Evolutionary conservation across 192 early-diverging fungal species (phyloP).

Genomic region (Gamsiella multidivaricata): DNA sequence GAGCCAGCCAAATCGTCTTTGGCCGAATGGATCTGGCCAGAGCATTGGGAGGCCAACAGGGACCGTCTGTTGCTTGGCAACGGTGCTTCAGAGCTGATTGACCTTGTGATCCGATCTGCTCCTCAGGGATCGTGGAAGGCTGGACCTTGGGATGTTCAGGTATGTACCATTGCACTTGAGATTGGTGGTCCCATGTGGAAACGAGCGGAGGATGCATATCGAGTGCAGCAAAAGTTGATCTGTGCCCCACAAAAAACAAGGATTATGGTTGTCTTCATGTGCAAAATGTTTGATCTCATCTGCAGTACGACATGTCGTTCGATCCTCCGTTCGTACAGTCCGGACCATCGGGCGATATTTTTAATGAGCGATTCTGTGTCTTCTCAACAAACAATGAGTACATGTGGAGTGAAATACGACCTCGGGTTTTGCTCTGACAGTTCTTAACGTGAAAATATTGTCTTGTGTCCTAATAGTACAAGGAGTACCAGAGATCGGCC

Average conservation of each 20-base stretch:
- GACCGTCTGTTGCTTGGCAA: constrained; percentile 85
- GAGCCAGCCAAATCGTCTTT: constrained; percentile 89
- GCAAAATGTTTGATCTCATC: not conserved
- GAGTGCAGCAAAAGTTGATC: not conserved
- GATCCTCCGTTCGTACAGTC: not conserved
- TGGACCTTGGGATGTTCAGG: constrained; percentile 82
- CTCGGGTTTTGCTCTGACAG: no score
- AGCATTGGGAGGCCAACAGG: constrained; percentile 63
- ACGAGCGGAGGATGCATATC: no score
- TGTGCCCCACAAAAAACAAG: constrained; percentile 2
- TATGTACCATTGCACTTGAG: constrained; percentile 19
- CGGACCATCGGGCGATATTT: no score
- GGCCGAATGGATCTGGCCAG: constrained; percentile 83
- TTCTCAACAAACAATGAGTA: no score
- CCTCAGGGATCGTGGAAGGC: constrained; percentile 85
- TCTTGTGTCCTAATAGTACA: constrained; percentile 67
- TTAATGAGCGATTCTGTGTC: no score
- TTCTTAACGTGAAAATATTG: no score
- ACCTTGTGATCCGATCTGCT: constrained; percentile 84
- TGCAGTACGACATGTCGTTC: not conserved
- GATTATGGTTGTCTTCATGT: not conserved
- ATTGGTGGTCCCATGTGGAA: not conserved
- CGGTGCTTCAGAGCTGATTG: constrained; percentile 92
- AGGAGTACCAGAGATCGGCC: constrained; percentile 91
- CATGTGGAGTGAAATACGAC: no score